Conservation (phyloP, 169 alveolate genomes). For the Cryptosporidium sp. region DNA sequence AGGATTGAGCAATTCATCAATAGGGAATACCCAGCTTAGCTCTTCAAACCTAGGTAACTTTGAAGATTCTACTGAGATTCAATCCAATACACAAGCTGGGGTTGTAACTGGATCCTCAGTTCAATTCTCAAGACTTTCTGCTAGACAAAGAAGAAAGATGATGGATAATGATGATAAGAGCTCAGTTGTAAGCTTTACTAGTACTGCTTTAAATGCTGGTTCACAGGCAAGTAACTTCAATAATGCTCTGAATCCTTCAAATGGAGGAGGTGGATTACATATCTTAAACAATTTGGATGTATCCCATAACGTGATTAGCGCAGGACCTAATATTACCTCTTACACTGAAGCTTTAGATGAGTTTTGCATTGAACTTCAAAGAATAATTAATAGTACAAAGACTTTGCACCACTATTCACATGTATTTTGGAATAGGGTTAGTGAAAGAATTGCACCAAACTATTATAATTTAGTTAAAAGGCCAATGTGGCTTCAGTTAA, state of each 20-base stretch:
- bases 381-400: conserved; percentile 78
- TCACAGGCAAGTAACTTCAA: background rate
- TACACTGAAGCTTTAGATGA: conserved; percentile 78
- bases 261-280: background rate
- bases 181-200: conserved; percentile 40
- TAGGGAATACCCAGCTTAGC: background rate
- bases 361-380: conserved; percentile 76
- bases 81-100: background rate
- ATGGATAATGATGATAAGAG: conserved; percentile 66
- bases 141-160: conserved; percentile 69
- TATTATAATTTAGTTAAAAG: conserved; percentile 83
- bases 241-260: no score
- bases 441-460: conserved; percentile 87
- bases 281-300: background rate
- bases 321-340: conserved; percentile 49
- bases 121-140: conserved; percentile 68
- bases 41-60: background rate
- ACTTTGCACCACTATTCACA: conserved; percentile 76
- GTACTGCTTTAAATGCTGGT: conserved; percentile 15
- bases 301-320: background rate
- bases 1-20: background rate
- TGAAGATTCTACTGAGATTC: background rate
- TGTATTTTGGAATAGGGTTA: conserved; percentile 84
- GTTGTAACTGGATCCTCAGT: background rate
- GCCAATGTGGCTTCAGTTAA: conserved; percentile 87